Evolutionary conservation across 768 basidiomycete species (phyloP).

Genomic region (Udeniomyces megalosporus): DNA sequence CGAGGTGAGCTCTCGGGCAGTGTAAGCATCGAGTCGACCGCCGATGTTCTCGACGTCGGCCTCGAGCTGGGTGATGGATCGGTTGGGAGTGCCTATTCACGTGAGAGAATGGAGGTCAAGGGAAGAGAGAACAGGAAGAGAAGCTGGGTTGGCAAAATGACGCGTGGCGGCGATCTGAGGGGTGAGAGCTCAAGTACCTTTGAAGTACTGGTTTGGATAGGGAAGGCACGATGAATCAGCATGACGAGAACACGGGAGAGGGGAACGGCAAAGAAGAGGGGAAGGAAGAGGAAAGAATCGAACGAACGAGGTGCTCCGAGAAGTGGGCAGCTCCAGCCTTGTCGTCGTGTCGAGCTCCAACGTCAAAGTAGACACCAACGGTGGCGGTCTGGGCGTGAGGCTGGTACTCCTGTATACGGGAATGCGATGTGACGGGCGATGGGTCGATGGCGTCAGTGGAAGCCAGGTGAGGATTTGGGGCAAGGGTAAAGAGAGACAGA

Average conservation of each 20-base stretch:
- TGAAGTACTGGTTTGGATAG: not conserved
- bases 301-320: conserved; percentile 42
- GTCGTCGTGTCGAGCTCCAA: conserved; percentile 88
- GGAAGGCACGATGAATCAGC: no score
- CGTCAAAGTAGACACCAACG: conserved; percentile 99
- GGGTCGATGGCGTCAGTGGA: not conserved
- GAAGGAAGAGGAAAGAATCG: not conserved
- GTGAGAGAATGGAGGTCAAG: not conserved
- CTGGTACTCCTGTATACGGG: conserved; percentile 12
- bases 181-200: no score
- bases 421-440: not conserved
- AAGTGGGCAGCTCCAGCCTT: conserved; percentile 97
- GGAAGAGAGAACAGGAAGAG: not conserved
- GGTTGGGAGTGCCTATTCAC: conserved; percentile 4
- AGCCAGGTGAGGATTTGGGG: not conserved
- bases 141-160: not conserved
- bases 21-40: conserved; percentile 94
- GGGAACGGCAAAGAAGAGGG: conserved; percentile 23
- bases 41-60: conserved; percentile 96
- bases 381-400: conserved; percentile 88
- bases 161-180: no score
- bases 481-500: not conserved
- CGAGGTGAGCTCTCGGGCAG: conserved; percentile 95
- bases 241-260: no score
- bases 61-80: conserved; percentile 38